A percentile compares a stretch with the other conserved stretches of the same genome.
Conservation (phyloP, 805 yeast genomes). For the Candida wancherniae region DNA sequence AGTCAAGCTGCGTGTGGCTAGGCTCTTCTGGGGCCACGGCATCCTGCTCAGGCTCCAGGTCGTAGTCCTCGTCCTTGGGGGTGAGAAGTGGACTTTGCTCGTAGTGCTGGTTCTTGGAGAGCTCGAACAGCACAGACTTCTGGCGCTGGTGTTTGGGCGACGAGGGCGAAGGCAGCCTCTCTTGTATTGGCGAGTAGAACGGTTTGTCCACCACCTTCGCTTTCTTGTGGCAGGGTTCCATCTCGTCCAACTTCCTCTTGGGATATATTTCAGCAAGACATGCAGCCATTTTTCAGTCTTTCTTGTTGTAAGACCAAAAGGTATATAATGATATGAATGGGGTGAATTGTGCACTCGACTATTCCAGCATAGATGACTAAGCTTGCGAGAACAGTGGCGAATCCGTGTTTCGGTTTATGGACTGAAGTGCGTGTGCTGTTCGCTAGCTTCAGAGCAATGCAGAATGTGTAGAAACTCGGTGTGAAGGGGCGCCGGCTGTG, state of each 20-base stretch:
- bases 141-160: slow-evolving; percentile 20
- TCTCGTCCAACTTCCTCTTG: slow-evolving; percentile 36
- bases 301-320: no score
- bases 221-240: slow-evolving; percentile 29
- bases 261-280: slow-evolving; percentile 25
- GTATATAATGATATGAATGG: no score
- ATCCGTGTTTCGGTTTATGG: no score
- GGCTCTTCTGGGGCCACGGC: slow-evolving; percentile 3
- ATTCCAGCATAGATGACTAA: no score
- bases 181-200: slow-evolving; percentile 16
- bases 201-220: slow-evolving; percentile 17
- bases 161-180: slow-evolving; percentile 25
- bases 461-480: no score
- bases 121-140: slow-evolving; percentile 27
- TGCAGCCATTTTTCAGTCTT: slow-evolving; percentile 35
- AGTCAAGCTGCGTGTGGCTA: slow-evolving; percentile 12
- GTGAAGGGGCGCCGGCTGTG: no score
- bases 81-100: slow-evolving; percentile 35
- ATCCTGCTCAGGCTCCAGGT: slow-evolving; percentile 20
- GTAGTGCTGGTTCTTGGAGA: slow-evolving; percentile 22
- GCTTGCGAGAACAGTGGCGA: no score
- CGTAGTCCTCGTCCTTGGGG: slow-evolving; percentile 40
- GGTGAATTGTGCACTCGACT: no score
- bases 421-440: no score
- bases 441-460: no score